phyloP scores from a whole-genome alignment of 179 eudicot genomes.

The Camellia oleifera region DNA sequence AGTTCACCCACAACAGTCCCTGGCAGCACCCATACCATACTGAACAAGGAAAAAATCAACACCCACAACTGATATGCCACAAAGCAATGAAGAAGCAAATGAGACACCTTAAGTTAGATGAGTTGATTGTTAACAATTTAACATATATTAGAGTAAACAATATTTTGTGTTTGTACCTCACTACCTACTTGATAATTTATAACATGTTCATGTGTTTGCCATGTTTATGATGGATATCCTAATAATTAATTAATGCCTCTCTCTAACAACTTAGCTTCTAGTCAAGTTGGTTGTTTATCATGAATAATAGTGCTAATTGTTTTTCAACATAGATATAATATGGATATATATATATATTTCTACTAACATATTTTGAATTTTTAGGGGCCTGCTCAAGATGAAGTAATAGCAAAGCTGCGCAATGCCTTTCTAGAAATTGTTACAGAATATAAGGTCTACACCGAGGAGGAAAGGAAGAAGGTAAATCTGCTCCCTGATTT shows the following conservation, averaged over 20 bases:
- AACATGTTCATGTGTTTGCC: no score
- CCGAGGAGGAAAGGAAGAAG: constrained; percentile 79
- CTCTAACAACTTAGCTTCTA: not conserved
- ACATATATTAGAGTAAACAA: no score
- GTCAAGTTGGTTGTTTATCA: not conserved
- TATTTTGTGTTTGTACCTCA: no score
- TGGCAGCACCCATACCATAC: no score
- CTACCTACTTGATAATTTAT: no score
- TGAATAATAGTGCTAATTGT: not conserved
- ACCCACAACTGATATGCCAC: no score
- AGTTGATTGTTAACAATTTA: no score
- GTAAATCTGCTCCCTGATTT: constrained; percentile 27
- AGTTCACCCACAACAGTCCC: no score
- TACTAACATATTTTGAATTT: constrained; percentile 11
- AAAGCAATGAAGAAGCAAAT: no score
- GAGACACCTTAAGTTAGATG: no score
- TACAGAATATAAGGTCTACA: constrained; percentile 75
- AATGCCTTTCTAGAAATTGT: constrained; percentile 63
- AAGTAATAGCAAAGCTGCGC: constrained; percentile 79
- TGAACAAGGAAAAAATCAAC: no score
- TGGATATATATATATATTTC: not conserved
- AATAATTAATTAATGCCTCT: not conserved
- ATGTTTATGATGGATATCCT: no score
- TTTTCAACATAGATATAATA: not conserved
- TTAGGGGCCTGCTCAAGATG: constrained; percentile 94